Base-by-base conservation (phyloP, 305 asterid genomes). In the Solanum hybrid region DNA sequence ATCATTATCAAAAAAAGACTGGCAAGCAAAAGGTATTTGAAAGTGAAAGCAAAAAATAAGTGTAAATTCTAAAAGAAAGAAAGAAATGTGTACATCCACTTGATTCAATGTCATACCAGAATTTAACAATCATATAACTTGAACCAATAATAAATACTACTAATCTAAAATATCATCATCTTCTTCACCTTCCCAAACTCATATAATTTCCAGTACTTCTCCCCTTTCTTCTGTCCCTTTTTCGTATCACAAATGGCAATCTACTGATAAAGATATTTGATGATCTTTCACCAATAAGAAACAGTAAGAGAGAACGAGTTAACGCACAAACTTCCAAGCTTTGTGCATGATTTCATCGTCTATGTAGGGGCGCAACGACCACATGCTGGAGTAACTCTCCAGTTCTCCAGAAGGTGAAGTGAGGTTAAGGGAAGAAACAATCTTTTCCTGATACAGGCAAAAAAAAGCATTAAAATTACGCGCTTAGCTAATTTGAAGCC, bases 301-400 rank as follows among this genome's bases (percentile, higher is more conserved):
- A 37, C 22, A 78, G 22, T 17, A 79, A n/a, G 37, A 81, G 4
- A 80, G 24, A 27, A 81, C 13, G 15, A 88, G 86, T 80, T 89
- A 91, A 2, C 64, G 89, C 42, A 95, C 90, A 87, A 93, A 91
- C 60, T 89, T 91, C 99, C 98, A 97, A 64, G 96, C 98, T 91
- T 91, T 90, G 40, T 29, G 93, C 93, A 95, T 90, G 45, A 94
- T 87, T 64, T 95, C 98, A 78, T 96, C 97, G 10, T 97, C 97
- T 86, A 97, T 38, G 77, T 91, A 96, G 40, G 98, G 98, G 77
- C 98, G 95, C 86, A 96, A 91, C 0, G 97, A 93, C 98, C 98
- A 97, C 98, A 96, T 95, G 90, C 90, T 91, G 94, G 94, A 95
- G 89, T 97, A 96, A 36, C 95, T 95, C 87, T 95, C 98, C 51